Conservation (phyloP, 2,329 filamentous ascomycete genomes). For the Trichoderma gracile region DNA sequence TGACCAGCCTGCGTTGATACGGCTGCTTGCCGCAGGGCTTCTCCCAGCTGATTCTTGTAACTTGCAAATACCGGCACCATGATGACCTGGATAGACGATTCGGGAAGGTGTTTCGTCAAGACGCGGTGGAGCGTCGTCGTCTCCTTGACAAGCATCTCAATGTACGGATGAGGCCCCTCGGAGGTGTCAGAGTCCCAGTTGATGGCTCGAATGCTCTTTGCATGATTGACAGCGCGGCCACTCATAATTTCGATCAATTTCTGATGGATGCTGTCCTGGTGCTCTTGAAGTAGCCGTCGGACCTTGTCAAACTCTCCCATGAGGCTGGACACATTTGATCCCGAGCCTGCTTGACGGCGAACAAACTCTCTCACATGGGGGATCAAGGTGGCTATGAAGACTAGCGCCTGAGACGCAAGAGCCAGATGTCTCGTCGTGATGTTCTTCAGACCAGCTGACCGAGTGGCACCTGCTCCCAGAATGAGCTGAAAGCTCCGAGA, state of each 20-base stretch:
- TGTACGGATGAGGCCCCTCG: slow-evolving; percentile 63
- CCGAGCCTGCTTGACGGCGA: slow-evolving; percentile 67
- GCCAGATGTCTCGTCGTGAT: slow-evolving; percentile 96
- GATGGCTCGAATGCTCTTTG: slow-evolving; percentile 71
- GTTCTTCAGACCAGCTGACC: slow-evolving; percentile 86
- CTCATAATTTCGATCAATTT: slow-evolving; percentile 94
- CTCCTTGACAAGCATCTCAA: slow-evolving; percentile 85
- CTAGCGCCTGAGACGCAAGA: slow-evolving; percentile 83
- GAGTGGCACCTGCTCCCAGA: slow-evolving; percentile 87
- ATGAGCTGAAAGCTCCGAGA: slow-evolving; percentile 96
- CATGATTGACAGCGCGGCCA: slow-evolving; percentile 70
- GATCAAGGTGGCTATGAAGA: slow-evolving; percentile 82
- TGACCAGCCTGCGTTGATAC: slow-evolving; percentile 68
- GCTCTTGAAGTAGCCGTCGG: slow-evolving; percentile 79
- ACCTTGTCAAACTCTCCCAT: slow-evolving; percentile 89
- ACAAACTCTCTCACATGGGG: slow-evolving; percentile 92
- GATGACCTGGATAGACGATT: slow-evolving; percentile 74
- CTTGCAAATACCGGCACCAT: slow-evolving; percentile 82
- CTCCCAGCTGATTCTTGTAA: slow-evolving; percentile 77
- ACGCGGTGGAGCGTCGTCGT: slow-evolving; percentile 83
- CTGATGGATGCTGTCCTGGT: slow-evolving; percentile 86
- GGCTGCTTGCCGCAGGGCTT: slow-evolving; percentile 64
- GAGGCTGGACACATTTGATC: slow-evolving; percentile 55
- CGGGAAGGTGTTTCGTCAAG: slow-evolving; percentile 76
- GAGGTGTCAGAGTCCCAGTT: slow-evolving; percentile 65